phyloP scores from a whole-genome alignment of 169 alveolate genomes.

The Plasmodium vinckei region DNA sequence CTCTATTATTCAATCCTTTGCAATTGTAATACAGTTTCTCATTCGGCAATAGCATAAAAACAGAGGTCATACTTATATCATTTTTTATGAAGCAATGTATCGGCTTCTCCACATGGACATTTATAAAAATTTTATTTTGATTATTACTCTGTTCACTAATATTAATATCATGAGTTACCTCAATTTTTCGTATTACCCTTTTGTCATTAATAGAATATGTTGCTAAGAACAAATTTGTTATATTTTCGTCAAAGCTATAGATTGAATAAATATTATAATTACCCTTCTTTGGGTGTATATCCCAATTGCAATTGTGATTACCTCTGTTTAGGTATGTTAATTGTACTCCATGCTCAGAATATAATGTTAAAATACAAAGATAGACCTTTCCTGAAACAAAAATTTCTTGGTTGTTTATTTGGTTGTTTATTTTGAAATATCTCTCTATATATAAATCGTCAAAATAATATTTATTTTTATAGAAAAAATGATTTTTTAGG shows the following conservation, averaged over 20 bases:
- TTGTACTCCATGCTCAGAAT: background rate
- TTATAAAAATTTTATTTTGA: no score
- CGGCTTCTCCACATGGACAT: background rate
- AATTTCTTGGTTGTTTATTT: conserved; percentile 7
- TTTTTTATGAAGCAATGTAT: conserved; percentile 42
- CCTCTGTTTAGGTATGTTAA: background rate
- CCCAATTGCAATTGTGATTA: conserved; percentile 2
- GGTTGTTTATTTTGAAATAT: conserved; percentile 12
- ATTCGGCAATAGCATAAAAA: conserved; percentile 24
- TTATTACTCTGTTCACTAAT: no score
- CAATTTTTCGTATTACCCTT: no score
- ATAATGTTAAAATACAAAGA: conserved; percentile 24
- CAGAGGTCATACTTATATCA: conserved; percentile 18
- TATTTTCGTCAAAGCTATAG: conserved; percentile 11
- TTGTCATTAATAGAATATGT: no score
- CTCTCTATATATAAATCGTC: conserved; percentile 19
- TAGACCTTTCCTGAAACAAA: conserved; percentile 11
- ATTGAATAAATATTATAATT: conserved; percentile 14
- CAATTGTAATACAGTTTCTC: conserved; percentile 41
- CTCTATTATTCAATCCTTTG: conserved; percentile 7
- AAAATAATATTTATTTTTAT: conserved; percentile 31
- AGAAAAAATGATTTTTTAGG: conserved; percentile 24
- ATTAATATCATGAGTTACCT: no score
- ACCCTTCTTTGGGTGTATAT: background rate
- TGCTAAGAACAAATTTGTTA: background rate